Conservation (phyloP, 805 yeast species). For the Wickerhamiella nectarea region DNA sequence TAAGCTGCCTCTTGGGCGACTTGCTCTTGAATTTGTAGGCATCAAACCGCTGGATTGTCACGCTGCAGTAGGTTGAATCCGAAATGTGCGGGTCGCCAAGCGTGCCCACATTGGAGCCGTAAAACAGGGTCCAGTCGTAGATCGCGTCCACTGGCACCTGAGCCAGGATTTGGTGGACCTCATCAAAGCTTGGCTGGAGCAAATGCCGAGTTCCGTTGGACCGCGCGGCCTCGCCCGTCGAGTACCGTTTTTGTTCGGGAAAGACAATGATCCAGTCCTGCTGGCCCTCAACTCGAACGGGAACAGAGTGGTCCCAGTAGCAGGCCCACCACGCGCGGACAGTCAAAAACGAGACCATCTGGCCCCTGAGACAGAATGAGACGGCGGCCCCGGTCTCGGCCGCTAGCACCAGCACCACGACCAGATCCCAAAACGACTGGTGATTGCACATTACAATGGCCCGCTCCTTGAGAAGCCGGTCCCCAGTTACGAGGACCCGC, state of each 20-base stretch:
- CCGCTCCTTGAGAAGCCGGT: neutral
- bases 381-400: neutral
- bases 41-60: neutral
- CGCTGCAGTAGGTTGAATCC: neutral
- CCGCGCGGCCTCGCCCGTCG: neutral
- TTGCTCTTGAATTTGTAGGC: neutral
- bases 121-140: conserved; percentile 4
- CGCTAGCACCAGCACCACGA: conserved; percentile 1
- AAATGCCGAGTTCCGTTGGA: neutral
- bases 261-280: conserved; percentile 5
- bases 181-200: neutral
- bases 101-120: neutral
- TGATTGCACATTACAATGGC: conserved; percentile 4
- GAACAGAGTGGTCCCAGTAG: neutral
- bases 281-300: neutral
- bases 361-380: neutral
- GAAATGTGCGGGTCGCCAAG: neutral
- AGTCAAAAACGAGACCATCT: neutral
- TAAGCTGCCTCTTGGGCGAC: neutral
- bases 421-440: conserved; percentile 2
- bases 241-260: conserved; percentile 1
- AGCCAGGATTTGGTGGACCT: neutral
- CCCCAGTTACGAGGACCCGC: neutral
- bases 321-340: neutral
- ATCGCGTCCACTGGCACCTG: neutral